Evolutionary conservation across 345 rosid species (phyloP), one percentile per base, ranked within the genome.

Genomic region (Hypericum androsaemum): DNA sequence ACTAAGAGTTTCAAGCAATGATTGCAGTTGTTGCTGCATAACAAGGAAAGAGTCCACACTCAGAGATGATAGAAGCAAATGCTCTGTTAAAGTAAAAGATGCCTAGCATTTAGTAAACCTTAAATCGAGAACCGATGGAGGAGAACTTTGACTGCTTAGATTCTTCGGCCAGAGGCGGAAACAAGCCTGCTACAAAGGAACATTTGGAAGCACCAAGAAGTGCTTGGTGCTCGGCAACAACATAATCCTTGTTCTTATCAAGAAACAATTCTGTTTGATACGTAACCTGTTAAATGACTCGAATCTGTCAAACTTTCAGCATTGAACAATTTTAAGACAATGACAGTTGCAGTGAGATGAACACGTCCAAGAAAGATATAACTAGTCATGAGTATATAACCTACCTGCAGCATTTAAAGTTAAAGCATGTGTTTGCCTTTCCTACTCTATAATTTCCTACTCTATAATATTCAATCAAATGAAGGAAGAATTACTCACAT

Each of bases 241-340:
- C 95, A 67, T 92, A 92, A 56, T 92, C 99, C 64, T 92, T 92
- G 83, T 88, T 92, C 83, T 92, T 92, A 80, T 92, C 99, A 71
- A 92, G 71, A 69, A 92, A 92, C 64, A 77, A 54, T 37, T 92
- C 95, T 39, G 99, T 92, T 65, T 92, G 99, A 67, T 92, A 92
- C 36, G 97, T 88, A 64, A 92, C 97, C 99, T 88, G 77, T 39
- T 70, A 66, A 58, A 55, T 39, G 49, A 56, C 55, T 52, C 51
- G 46, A 52, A 56, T 36, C 15, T 52, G 37, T 11, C 16, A 14
- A 56, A 32, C 35, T 49, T 48, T 56, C 45, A 60, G 53, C 40
- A 50, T 43, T 9, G 12, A 39, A 44, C 41, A n/a, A 41, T 48
- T 41, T 32, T 41, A 48, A 45, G 50, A 60, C 17, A 62, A 28